A percentile compares a stretch with the other conserved stretches of the same genome.
Evolutionary conservation across 371 early-diverging fungal genomes (phyloP).

Genomic region (Rhizopus delemar): DNA sequence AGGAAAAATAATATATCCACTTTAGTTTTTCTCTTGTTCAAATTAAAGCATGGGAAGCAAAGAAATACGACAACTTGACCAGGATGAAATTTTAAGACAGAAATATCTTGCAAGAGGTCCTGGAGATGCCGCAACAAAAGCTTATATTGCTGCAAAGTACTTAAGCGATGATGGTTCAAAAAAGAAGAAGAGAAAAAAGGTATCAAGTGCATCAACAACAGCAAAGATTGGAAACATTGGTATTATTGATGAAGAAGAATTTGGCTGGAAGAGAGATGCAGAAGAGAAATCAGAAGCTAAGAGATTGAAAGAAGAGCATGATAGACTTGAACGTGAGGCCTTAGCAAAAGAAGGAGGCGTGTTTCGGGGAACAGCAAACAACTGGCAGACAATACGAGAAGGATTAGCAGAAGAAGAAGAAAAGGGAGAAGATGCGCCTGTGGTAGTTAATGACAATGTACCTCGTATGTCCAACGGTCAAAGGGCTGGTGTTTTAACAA

Average conservation of each 20-base stretch:
- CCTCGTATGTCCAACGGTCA: conserved; percentile 48
- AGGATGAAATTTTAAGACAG: conserved; percentile 32
- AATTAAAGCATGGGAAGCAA: neutral
- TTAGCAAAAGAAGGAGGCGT: conserved; percentile 4
- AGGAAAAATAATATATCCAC: neutral
- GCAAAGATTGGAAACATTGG: conserved; percentile 51
- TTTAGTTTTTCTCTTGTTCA: neutral
- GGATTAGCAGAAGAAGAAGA: conserved; percentile 51
- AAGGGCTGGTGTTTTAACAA: conserved; percentile 57
- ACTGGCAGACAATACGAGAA: conserved; percentile 54
- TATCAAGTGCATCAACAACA: conserved; percentile 9
- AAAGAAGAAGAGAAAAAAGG: conserved; percentile 52
- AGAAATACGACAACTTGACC: conserved; percentile 30
- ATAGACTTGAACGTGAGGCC: neutral
- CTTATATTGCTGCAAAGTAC: conserved; percentile 50
- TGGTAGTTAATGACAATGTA: conserved; percentile 36
- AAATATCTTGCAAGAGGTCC: conserved; percentile 50
- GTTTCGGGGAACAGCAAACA: conserved; percentile 39
- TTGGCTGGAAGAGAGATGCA: conserved; percentile 37
- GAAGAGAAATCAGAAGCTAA: conserved; percentile 14
- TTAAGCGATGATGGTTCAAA: conserved; percentile 31
- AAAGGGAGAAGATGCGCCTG: conserved; percentile 51
- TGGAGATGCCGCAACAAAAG: conserved; percentile 52
- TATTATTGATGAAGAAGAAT: conserved; percentile 57
- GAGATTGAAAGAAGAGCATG: conserved; percentile 24